A percentile compares a stretch with the other conserved stretches of the same genome.
Conservation (phyloP, 2,329 filamentous ascomycete species). For the Taxawa tesnikishii region DNA sequence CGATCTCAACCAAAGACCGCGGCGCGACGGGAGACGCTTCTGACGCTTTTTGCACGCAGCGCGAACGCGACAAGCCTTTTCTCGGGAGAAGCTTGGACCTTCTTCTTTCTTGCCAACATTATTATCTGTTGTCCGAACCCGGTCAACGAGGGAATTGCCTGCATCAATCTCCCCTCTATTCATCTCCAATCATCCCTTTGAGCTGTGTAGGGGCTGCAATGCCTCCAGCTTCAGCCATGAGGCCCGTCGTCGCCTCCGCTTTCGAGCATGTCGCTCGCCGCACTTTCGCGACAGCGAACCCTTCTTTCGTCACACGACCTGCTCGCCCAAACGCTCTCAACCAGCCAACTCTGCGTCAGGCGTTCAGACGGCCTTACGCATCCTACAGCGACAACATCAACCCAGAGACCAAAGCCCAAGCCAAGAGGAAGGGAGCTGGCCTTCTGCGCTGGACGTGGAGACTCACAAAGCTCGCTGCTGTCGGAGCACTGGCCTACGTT, state of each 20-base stretch:
- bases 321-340: conserved; percentile 5
- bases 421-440: conserved; percentile 47
- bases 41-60: too few relatives aligned
- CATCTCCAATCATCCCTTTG: too few relatives aligned
- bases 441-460: conserved; percentile 75
- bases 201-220: conserved; percentile 1
- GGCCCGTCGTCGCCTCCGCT: conserved; percentile 10
- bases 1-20: too few relatives aligned
- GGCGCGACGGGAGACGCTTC: too few relatives aligned
- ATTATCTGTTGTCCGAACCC: too few relatives aligned
- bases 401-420: conserved; percentile 34
- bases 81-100: too few relatives aligned
- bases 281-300: conserved; percentile 12
- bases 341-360: conserved; percentile 11
- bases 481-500: conserved; percentile 59
- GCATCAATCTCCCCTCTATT: too few relatives aligned
- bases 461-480: conserved; percentile 60
- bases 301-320: conserved; percentile 7
- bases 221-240: conserved; percentile 7
- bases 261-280: conserved; percentile 11
- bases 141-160: too few relatives aligned
- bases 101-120: too few relatives aligned
- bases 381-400: conserved; percentile 16
- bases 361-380: conserved; percentile 19
- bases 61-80: too few relatives aligned